Percentiles rank a stretch among this genome's conserved stretches.
phyloP scores from a whole-genome alignment of 2,329 filamentous ascomycete species.

The Leptodontidium sp. region DNA sequence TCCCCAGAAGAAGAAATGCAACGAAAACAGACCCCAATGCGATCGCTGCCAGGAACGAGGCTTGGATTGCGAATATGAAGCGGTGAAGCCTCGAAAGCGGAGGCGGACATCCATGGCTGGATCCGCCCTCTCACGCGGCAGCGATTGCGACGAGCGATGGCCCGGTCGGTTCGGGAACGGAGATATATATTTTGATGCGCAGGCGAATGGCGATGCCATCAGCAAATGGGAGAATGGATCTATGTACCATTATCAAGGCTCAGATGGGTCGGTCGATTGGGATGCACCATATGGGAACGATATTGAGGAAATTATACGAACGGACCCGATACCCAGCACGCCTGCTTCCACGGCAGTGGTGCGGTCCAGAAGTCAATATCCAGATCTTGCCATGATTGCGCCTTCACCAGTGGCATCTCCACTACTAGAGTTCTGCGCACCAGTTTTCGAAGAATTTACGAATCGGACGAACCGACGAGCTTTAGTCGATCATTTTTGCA shows the following conservation, averaged over 20 bases:
- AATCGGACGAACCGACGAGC: conserved; percentile 61
- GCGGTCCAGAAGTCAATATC: conserved; percentile 42
- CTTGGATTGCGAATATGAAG: conserved; percentile 45
- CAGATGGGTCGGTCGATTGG: conserved; percentile 38
- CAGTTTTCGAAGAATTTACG: conserved; percentile 65
- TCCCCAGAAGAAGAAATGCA: conserved; percentile 48
- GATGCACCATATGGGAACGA: conserved; percentile 33
- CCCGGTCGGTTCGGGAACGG: conserved; percentile 34
- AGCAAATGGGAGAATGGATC: conserved; percentile 39
- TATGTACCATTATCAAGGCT: conserved; percentile 36
- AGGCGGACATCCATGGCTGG: conserved; percentile 39
- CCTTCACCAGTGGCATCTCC: conserved; percentile 41
- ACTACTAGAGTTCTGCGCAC: conserved; percentile 59
- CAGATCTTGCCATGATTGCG: conserved; percentile 46
- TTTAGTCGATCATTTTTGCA: conserved; percentile 69
- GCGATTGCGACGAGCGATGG: conserved; percentile 38
- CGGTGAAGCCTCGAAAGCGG: conserved; percentile 45
- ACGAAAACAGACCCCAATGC: conserved; percentile 45
- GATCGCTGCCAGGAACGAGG: conserved; percentile 44
- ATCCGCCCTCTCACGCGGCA: conserved; percentile 37
- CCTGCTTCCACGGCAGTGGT: conserved; percentile 30
- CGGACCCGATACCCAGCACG: conserved; percentile 22
- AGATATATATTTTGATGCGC: conserved; percentile 28
- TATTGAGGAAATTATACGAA: conserved; percentile 41
- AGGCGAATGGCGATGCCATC: conserved; percentile 23